A percentile compares a stretch with the other conserved stretches of the same genome.
phyloP scores from a whole-genome alignment of 176 grass and related monocot species.

The Elaeis guineensis region DNA sequence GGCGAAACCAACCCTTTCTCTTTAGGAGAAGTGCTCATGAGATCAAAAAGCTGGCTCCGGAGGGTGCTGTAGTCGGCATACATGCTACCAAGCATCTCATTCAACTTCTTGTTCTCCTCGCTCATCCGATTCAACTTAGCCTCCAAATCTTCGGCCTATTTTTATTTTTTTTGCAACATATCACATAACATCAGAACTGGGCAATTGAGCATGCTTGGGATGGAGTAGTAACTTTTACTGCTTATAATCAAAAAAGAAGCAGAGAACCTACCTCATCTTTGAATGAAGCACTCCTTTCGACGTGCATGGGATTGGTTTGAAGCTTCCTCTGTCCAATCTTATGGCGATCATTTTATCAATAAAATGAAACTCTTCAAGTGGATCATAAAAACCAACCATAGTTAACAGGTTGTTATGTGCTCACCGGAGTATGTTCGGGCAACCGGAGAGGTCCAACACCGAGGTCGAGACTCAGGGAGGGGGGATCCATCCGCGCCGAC shows the following conservation, averaged over 20 bases:
- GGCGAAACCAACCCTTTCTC: too few relatives aligned
- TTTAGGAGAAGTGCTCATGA: neutral
- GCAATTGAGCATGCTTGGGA: neutral
- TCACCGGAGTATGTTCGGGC: slow-evolving; percentile 3
- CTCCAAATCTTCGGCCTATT: slow-evolving; percentile 6
- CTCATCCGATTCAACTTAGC: slow-evolving; percentile 26
- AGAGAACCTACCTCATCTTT: slow-evolving; percentile 30
- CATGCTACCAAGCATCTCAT: slow-evolving; percentile 14
- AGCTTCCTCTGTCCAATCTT: neutral
- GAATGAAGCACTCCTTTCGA: neutral
- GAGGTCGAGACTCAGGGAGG: slow-evolving; percentile 55
- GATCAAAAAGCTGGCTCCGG: neutral
- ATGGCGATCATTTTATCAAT: neutral
- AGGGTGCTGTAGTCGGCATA: slow-evolving; percentile 9
- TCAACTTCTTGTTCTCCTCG: slow-evolving; percentile 37
- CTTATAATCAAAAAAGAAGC: too few relatives aligned
- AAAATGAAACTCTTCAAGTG: neutral
- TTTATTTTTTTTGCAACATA: too few relatives aligned
- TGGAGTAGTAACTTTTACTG: neutral
- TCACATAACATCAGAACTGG: neutral
- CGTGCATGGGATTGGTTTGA: neutral
- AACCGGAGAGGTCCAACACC: slow-evolving; percentile 29
- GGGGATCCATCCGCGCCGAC: neutral
- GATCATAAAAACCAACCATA: too few relatives aligned
- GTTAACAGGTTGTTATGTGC: neutral